These are phyloP conservation scores for Cyclotella choctawhatcheeana DNA, from an alignment of 108 stramenopile species.

Conservation along the genomic window DNA sequence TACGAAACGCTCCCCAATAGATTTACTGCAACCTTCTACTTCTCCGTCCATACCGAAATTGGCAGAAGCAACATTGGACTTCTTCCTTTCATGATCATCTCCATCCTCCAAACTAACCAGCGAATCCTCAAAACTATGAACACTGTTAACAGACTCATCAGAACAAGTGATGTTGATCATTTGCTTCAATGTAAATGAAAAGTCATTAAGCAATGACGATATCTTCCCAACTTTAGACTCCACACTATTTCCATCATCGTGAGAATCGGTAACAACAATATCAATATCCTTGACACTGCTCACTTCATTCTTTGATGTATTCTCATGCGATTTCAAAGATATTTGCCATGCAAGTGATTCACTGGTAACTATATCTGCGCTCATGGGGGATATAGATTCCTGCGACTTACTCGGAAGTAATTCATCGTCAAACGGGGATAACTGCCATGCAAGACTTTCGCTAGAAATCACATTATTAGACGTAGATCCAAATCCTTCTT, in stretches of 20 bases:
- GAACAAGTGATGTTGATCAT: neutral
- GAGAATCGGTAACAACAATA: neutral
- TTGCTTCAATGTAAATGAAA: slow-evolving; percentile 2
- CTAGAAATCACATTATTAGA: no score
- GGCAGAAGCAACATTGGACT: neutral
- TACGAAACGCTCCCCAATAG: neutral
- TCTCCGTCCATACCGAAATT: neutral
- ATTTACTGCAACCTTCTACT: neutral
- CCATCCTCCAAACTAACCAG: neutral
- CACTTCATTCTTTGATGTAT: neutral
- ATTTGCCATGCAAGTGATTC: neutral
- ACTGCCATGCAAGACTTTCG: no score
- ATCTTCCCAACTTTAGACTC: neutral
- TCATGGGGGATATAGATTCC: neutral
- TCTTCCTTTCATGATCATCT: neutral
- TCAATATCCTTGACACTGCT: neutral
- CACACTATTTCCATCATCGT: neutral
- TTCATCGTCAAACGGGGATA: no score
- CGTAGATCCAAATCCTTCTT: no score
- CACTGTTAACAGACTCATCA: neutral
- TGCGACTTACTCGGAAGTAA: no score
- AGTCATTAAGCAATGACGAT: slow-evolving; percentile 2
- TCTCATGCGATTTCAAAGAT: neutral
- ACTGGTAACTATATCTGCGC: neutral
- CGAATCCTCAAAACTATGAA: neutral